phyloP scores from a whole-genome alignment of 176 grass and related monocot species.

The Tuctoria greenei region DNA sequence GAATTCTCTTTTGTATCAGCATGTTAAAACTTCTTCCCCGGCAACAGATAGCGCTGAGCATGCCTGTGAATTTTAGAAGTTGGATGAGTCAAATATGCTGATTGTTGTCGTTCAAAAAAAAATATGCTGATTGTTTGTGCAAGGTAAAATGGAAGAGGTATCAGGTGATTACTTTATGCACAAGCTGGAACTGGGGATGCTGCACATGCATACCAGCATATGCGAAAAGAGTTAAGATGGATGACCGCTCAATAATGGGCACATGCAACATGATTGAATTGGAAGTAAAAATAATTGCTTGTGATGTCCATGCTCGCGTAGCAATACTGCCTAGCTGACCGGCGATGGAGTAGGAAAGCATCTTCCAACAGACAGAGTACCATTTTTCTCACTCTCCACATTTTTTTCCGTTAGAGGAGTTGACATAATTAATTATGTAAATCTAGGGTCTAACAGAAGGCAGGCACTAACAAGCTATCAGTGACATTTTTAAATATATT shows the following conservation, averaged over 20 bases:
- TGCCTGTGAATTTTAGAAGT: conserved; percentile 23
- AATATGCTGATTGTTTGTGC: conserved; percentile 2
- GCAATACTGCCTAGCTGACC: background rate
- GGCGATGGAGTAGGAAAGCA: background rate
- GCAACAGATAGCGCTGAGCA: conserved; percentile 12
- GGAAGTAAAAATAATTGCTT: conserved; percentile 3
- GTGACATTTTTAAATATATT: background rate
- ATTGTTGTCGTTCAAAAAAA: too few species aligned
- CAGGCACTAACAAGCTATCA: background rate
- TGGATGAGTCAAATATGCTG: conserved; percentile 23
- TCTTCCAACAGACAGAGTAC: conserved; percentile 2
- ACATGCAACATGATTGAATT: conserved; percentile 29
- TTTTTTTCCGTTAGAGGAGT: background rate
- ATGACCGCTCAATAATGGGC: conserved; percentile 43
- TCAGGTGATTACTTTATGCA: conserved; percentile 25
- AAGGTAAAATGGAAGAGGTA: conserved; percentile 31
- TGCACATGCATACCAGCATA: conserved; percentile 37
- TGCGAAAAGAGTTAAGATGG: conserved; percentile 9
- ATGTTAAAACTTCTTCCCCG: background rate
- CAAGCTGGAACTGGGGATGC: conserved; percentile 29
- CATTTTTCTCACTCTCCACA: background rate
- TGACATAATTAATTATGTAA: background rate
- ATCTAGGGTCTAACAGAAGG: background rate
- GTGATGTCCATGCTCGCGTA: background rate
- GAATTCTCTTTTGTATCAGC: background rate